phyloP scores from a whole-genome alignment of 768 basidiomycete genomes.

The Russula earlei region DNA sequence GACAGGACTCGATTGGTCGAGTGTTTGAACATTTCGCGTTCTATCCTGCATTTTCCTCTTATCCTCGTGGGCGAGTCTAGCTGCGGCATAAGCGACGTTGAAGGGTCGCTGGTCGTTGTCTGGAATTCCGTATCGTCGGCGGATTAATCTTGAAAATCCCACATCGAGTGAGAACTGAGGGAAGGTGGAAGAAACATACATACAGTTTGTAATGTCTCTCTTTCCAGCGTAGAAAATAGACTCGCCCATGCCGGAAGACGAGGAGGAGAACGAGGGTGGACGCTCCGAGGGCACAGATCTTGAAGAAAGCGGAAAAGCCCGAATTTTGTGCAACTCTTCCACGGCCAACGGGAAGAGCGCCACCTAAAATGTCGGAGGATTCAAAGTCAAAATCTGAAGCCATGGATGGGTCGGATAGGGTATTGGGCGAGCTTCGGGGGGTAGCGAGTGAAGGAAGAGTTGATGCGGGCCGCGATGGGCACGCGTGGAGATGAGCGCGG shows the following conservation, averaged over 20 bases:
- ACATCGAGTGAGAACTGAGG: conserved; percentile 1
- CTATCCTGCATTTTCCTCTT: conserved; percentile 3
- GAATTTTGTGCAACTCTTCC: conserved; percentile 15
- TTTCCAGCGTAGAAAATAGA: conserved; percentile 44
- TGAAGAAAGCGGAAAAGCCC: conserved; percentile 15
- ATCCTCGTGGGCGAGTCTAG: conserved; percentile 46
- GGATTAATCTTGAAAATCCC: conserved; percentile 43
- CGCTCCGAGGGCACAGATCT: conserved; percentile 13
- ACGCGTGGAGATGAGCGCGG: conserved; percentile 13
- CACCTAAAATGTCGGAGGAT: conserved; percentile 63
- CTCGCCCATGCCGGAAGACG: conserved; percentile 24
- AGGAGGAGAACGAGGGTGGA: conserved; percentile 21
- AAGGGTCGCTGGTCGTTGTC: conserved; percentile 77
- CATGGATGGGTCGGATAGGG: conserved; percentile 40
- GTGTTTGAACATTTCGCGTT: neutral
- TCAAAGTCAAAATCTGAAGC: conserved; percentile 37
- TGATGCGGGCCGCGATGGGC: conserved; percentile 5
- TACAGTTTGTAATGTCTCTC: conserved; percentile 61
- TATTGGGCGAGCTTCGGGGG: conserved; percentile 17
- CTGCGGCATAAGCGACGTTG: conserved; percentile 79
- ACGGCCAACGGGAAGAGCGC: conserved; percentile 28
- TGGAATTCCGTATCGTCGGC: conserved; percentile 74
- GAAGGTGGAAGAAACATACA: conserved; percentile 23
- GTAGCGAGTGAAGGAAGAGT: neutral
- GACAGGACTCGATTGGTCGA: neutral